phyloP scores from a whole-genome alignment of 257 asterid species.

The Solanum piurae region DNA sequence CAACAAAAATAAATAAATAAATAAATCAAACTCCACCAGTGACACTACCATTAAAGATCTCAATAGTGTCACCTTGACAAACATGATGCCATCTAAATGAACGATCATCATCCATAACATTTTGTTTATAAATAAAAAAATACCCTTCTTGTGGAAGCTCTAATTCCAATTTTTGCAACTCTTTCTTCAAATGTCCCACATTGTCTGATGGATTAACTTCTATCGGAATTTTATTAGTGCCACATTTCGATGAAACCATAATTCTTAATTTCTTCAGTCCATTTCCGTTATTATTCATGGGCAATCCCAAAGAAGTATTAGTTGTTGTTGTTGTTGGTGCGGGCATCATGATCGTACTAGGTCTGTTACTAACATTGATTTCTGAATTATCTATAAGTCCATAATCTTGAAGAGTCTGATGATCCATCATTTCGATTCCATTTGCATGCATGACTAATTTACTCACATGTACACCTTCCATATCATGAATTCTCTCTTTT shows the following conservation, averaged over 20 bases:
- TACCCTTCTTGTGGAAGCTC: slow-evolving; percentile 51
- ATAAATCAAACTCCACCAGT: slow-evolving; percentile 35
- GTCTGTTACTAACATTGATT: slow-evolving; percentile 16
- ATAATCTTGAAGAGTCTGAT: slow-evolving; percentile 21
- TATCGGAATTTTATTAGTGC: slow-evolving; percentile 27
- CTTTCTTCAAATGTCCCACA: slow-evolving; percentile 40
- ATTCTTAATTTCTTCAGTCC: slow-evolving; percentile 22
- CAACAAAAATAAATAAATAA: not conserved
- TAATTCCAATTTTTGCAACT: slow-evolving; percentile 27
- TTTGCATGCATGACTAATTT: slow-evolving; percentile 18
- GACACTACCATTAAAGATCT: slow-evolving; percentile 52
- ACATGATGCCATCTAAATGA: slow-evolving; percentile 69
- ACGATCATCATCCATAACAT: slow-evolving; percentile 65
- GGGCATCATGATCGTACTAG: not conserved
- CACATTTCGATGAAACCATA: slow-evolving; percentile 15
- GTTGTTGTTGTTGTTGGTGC: not conserved
- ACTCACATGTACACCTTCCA: slow-evolving; percentile 17
- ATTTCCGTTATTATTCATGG: not conserved
- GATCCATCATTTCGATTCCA: slow-evolving; percentile 36
- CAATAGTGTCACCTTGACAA: slow-evolving; percentile 49
- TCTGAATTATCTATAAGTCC: slow-evolving; percentile 25
- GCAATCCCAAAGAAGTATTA: slow-evolving; percentile 11
- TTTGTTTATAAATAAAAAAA: slow-evolving; percentile 51
- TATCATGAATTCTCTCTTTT: slow-evolving; percentile 42
- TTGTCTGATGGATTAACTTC: slow-evolving; percentile 36